phyloP scores from a whole-genome alignment of 805 yeast species.

The Yamadazyma nakazawae region DNA sequence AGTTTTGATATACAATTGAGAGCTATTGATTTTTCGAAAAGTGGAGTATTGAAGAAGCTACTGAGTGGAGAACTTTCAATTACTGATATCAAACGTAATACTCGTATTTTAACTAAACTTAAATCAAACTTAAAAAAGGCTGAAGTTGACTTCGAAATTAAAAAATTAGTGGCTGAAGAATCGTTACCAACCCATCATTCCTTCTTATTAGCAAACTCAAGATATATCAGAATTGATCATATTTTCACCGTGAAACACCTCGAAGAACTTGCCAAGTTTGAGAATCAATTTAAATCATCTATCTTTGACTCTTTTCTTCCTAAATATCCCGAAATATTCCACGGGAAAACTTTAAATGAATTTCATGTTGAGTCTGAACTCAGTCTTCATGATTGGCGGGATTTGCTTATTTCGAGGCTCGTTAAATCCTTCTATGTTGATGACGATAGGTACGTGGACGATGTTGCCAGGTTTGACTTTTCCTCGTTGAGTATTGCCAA shows the following conservation, averaged over 20 bases:
- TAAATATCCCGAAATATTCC: constrained; percentile 26
- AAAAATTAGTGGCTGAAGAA: constrained; percentile 24
- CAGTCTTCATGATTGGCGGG: constrained; percentile 41
- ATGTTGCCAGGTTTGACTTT: constrained; percentile 48
- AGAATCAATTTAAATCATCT: constrained; percentile 43
- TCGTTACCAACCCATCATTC: constrained; percentile 31
- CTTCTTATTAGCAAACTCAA: constrained; percentile 52
- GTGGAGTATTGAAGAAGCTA: constrained; percentile 3
- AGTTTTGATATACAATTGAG: constrained; percentile 36
- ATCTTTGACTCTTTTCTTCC: constrained; percentile 25
- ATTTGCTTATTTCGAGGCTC: constrained; percentile 40
- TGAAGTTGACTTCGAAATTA: neutral
- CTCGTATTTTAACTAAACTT: neutral
- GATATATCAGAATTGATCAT: constrained; percentile 39
- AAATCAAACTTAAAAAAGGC: neutral
- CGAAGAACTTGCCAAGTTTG: constrained; percentile 43
- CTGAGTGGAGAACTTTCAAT: constrained; percentile 3
- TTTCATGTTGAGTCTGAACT: constrained; percentile 3
- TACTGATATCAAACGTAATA: neutral
- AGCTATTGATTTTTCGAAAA: constrained; percentile 25
- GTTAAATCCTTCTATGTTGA: constrained; percentile 44
- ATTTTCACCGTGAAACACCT: constrained; percentile 26
- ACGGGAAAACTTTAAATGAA: constrained; percentile 16
- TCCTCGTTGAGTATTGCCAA: constrained; percentile 26
- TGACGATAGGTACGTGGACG: constrained; percentile 37